A percentile compares a stretch with the other conserved stretches of the same genome.
phyloP scores from a whole-genome alignment of 495 filamentous ascomycete genomes.

The Poronia punctata region DNA sequence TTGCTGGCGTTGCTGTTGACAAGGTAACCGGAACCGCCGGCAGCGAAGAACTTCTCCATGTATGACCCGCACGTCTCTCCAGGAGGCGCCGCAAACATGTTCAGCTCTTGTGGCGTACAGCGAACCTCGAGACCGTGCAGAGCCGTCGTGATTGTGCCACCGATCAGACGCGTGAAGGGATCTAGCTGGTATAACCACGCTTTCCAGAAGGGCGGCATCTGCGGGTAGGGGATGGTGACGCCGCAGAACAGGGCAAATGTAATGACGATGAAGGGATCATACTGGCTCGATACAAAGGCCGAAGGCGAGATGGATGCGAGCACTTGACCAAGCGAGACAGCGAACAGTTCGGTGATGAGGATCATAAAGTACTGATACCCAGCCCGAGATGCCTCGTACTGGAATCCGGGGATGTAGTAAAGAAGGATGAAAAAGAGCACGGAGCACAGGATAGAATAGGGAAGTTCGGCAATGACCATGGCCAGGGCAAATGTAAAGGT shows the following conservation, averaged over 20 bases:
- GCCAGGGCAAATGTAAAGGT: conserved; percentile 63
- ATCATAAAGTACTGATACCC: conserved; percentile 82
- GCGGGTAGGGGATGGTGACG: conserved; percentile 66
- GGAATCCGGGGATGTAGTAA: conserved; percentile 66
- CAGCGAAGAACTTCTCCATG: conserved; percentile 60
- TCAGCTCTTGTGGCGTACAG: conserved; percentile 52
- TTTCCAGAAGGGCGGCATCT: conserved; percentile 73
- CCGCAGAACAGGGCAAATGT: conserved; percentile 80
- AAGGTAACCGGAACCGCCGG: conserved; percentile 61
- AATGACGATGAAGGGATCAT: conserved; percentile 74
- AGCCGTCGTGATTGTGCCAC: conserved; percentile 70
- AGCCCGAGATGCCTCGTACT: conserved; percentile 47
- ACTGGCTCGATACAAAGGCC: conserved; percentile 61
- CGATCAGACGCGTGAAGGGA: conserved; percentile 76
- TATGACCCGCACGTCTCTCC: conserved; percentile 64
- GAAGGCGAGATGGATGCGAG: conserved; percentile 63
- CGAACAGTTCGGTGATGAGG: conserved; percentile 68
- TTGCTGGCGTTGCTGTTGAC: conserved; percentile 52
- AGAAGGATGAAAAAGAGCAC: conserved; percentile 67
- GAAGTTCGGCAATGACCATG: conserved; percentile 69
- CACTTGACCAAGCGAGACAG: conserved; percentile 64
- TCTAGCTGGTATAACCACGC: conserved; percentile 76
- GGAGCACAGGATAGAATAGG: conserved; percentile 68
- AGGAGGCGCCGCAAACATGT: conserved; percentile 52
- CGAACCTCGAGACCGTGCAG: conserved; percentile 56